Base-by-base conservation (phyloP, 2,329 filamentous ascomycete genomes). In the Paecilomyces niveus region DNA sequence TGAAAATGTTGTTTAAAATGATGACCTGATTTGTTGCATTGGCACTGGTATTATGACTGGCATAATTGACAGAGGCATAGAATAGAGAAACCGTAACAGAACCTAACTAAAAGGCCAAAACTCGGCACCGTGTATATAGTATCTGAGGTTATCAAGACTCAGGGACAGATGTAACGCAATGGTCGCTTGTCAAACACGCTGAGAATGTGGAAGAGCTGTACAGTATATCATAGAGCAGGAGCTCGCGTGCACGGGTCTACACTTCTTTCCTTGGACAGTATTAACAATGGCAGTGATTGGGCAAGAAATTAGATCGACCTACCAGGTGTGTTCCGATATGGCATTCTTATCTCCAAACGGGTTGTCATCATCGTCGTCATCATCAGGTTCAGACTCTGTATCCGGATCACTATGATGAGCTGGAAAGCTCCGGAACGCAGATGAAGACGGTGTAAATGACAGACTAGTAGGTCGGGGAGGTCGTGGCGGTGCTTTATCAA, bases 271-370 rank as follows among this genome's bases (percentile, higher is more conserved):
- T 45, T 45, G 39, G 9, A 9, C 2, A 18, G n/a, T 8, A 18
- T 45, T 45, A 45, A n/a, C 18, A 45, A 9, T 7, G 5, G 9
- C 26, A 29, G 26, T 45, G 1, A 9, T 18, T 9, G 5, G n/a
- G 15, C 18, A 18, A 7, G 15, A 21, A 18, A 45, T 45, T 5
- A 13, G 18, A 9, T 45, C 15, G 15, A 65, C 71, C 54, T 70
- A 75, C 74, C 72, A 76, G 18, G 68, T 70, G 54, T 67, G 70
- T 50, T 68, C 69, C 6, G 65, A 57, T 26, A 76, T 74, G 13
- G 86, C 89, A 70, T 96, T 92, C 50, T 83, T 84, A 71, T 96
- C 91, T 3, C 89, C 90, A 72, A 96, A 96, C 0, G 92, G 92
- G 69, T 96, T 85, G 62, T 94, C 83, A n/a, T 92, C 89, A 51